Conservation (phyloP, 148 eudicot species). For the Suaeda aralocaspica region DNA sequence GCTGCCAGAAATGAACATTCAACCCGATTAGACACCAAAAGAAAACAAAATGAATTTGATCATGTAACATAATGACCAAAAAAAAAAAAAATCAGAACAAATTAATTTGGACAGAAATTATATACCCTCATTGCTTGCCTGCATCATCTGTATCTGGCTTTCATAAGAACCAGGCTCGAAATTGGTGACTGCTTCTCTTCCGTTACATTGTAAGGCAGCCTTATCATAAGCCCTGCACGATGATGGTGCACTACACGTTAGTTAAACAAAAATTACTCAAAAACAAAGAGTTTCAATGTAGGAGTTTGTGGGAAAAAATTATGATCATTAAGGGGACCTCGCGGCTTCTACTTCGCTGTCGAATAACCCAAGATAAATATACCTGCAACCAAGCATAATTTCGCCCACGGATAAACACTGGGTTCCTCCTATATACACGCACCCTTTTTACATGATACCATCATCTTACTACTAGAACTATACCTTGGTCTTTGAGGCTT, state of each 20-base stretch:
- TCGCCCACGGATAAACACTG: conserved; percentile 38
- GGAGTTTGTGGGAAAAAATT: conserved; percentile 16
- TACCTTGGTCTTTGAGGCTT: background rate
- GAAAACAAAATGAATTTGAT: too few relatives aligned
- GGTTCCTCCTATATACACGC: conserved; percentile 24
- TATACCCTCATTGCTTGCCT: conserved; percentile 45
- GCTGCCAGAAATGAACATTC: conserved; percentile 22
- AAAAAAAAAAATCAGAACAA: background rate
- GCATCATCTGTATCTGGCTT: conserved; percentile 31
- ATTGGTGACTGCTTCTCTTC: conserved; percentile 64
- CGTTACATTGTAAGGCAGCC: conserved; percentile 68
- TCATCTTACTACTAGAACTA: background rate
- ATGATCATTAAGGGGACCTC: conserved; percentile 54
- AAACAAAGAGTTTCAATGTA: conserved; percentile 4
- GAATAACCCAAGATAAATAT: conserved; percentile 83
- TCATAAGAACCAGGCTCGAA: conserved; percentile 53
- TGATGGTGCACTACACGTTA: conserved; percentile 10
- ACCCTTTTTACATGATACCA: conserved; percentile 11
- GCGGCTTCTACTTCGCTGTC: conserved; percentile 85
- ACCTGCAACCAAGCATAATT: conserved; percentile 69
- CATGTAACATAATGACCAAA: background rate
- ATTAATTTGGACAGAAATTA: background rate
- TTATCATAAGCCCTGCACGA: conserved; percentile 73
- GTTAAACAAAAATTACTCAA: conserved; percentile 7
- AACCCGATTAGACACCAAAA: conserved; percentile 15